Evolutionary conservation across 257 asterid genomes (phyloP).

Genomic region (Lantana camara): DNA sequence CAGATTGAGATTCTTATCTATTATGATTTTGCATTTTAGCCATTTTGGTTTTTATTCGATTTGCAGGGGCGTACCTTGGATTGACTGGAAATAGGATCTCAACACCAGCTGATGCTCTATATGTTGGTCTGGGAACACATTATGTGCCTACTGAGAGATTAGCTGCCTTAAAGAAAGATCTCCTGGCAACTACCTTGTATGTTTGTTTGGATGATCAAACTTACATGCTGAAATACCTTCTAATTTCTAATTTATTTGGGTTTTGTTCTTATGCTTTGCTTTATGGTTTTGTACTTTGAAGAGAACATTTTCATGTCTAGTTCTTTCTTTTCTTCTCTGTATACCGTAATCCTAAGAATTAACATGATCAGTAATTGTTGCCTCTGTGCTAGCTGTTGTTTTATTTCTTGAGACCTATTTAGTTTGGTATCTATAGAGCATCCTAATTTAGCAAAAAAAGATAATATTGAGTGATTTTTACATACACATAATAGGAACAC

Average conservation of each 20-base stretch:
- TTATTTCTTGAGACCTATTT: conserved; percentile 6
- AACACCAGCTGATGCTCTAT: conserved; percentile 95
- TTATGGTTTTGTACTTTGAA: conserved; percentile 2
- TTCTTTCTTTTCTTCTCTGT: background rate
- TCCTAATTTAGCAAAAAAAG: background rate
- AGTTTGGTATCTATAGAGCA: background rate
- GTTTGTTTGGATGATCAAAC: conserved; percentile 24
- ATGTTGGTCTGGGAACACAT: conserved; percentile 89
- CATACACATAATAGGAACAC: conserved; percentile 10
- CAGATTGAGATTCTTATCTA: conserved; percentile 13
- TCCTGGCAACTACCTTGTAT: conserved; percentile 70
- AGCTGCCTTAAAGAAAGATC: conserved; percentile 61
- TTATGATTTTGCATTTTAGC: conserved; percentile 10
- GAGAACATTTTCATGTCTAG: background rate
- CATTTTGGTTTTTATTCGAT: conserved; percentile 4
- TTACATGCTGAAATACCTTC: background rate
- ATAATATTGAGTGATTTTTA: background rate
- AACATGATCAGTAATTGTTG: background rate
- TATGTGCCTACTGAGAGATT: conserved; percentile 85
- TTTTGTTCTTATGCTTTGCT: conserved; percentile 17
- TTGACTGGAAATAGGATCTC: conserved; percentile 89
- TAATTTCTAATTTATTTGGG: conserved; percentile 9
- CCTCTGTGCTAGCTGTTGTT: background rate
- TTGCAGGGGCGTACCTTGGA: conserved; percentile 94
- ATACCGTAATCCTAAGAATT: background rate